Percentiles rank a stretch among this genome's conserved stretches.
phyloP scores from a whole-genome alignment of 441 rosid species.

The Aleurites moluccanus region DNA sequence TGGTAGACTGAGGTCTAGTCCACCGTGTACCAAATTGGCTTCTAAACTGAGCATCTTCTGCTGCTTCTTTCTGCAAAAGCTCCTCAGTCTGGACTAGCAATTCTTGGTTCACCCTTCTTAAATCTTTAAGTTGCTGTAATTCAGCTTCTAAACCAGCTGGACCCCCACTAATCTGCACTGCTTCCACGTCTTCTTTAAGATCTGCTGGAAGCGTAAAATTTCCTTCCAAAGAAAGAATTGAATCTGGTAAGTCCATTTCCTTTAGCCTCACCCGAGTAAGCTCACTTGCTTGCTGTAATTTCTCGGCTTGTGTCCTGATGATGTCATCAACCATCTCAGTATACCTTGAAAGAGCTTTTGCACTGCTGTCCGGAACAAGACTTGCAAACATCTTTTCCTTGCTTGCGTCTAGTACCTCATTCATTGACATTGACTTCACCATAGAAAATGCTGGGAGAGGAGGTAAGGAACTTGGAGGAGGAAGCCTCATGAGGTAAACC shows the following conservation, averaged over 20 bases:
- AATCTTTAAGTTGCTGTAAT: conserved; percentile 84
- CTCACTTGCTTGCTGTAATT: conserved; percentile 93
- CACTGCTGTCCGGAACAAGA: conserved; percentile 96
- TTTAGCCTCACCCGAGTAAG: conserved; percentile 87
- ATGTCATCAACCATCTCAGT: conserved; percentile 97
- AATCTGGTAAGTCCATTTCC: conserved; percentile 97
- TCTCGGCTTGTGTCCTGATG: conserved; percentile 90
- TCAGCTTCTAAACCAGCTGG: conserved; percentile 91
- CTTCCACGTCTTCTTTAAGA: conserved; percentile 90
- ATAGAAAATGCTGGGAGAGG: conserved; percentile 82
- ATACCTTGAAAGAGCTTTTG: conserved; percentile 94
- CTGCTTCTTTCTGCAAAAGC: conserved; percentile 92
- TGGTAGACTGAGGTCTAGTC: conserved; percentile 97
- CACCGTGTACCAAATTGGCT: conserved; percentile 95
- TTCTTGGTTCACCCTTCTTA: conserved; percentile 90
- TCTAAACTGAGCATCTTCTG: conserved; percentile 90
- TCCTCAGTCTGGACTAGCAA: conserved; percentile 87
- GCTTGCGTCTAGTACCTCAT: conserved; percentile 88
- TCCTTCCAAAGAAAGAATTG: conserved; percentile 90
- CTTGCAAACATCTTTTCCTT: conserved; percentile 90
- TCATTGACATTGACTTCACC: conserved; percentile 90
- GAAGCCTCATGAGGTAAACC: conserved; percentile 97
- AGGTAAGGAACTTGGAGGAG: conserved; percentile 70
- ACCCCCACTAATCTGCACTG: conserved; percentile 89
- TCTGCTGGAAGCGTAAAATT: conserved; percentile 59